Base-by-base conservation (phyloP, 768 basidiomycete genomes). In the Podaxis mareebaensis region DNA sequence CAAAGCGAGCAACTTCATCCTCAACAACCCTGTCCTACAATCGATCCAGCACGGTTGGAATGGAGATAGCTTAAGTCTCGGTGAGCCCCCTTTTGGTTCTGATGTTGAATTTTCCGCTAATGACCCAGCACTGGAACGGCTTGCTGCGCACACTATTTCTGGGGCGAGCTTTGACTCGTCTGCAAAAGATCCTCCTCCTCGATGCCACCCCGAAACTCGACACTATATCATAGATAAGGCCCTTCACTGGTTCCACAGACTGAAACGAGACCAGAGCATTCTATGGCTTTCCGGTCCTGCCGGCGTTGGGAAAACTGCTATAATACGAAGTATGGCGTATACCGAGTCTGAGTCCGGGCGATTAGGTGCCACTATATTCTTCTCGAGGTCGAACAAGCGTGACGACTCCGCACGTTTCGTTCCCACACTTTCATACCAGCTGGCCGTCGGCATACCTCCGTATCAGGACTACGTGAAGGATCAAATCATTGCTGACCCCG, bases 261-360 rank as follows among this genome's bases (percentile, higher is more conserved):
- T 12, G 20, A 2, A 28, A 15, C 52, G 53, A 22, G 15, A 10
- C 10, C 44, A 55, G 15, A 49, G 36, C 12, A 54, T 61, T 8
- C 28, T 54, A 4, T 61, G 53, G 61, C 13, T 61, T 1, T 61
- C 60, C 39, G 59, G 59, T 17, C 51, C 59, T 6, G 59, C 59
- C n/a, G 60, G 61, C 6, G 53, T 61, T 6, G 61, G 61, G 42
- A 61, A 61, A 28, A 44, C 53, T 13, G 53, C 42, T 6, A 48
- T 61, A 15, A 61, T 56, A 42, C 53, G 42, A 20, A 54, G 20
- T 44, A 6, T 61, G 17, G 53, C 44, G 8, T 13, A 48, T 3
- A 7, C 24, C 12, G 42, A 46, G 22, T 48, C 40, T 7, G 30
- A 33, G 24, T 12, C 3, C 24, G 11, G 15, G n/a, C 13, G 40